These are phyloP conservation scores for Marchantia paleacea DNA, from an alignment of 225 moss, liverwort and hornwort genomes.

Conservation along the genomic window DNA sequence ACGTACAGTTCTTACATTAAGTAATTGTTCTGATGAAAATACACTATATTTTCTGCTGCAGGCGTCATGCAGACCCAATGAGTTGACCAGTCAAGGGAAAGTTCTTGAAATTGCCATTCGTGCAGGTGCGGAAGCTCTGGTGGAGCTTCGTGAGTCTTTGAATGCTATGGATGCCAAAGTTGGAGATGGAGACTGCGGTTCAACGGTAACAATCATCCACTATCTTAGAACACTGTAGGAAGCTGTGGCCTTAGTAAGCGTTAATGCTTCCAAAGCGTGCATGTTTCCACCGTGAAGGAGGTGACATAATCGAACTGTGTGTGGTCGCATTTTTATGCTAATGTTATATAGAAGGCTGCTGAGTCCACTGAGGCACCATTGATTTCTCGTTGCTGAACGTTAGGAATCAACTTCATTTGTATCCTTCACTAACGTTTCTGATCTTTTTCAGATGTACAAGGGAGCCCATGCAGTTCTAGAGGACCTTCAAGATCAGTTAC, in stretches of 20 bases:
- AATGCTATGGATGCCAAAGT: slow-evolving; percentile 84
- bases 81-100: slow-evolving; percentile 69
- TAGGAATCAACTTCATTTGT: background rate
- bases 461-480: slow-evolving; percentile 75
- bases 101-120: slow-evolving; percentile 74
- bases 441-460: slow-evolving; percentile 62
- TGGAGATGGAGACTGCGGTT: slow-evolving; percentile 98
- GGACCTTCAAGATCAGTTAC: slow-evolving; percentile 73
- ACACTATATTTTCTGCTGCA: slow-evolving; percentile 39
- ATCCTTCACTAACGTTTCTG: background rate
- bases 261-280: too few relatives aligned
- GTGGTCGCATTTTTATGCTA: background rate
- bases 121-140: slow-evolving; percentile 79
- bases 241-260: background rate
- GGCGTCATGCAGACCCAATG: slow-evolving; percentile 73
- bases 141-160: slow-evolving; percentile 56
- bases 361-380: background rate
- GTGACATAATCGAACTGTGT: background rate
- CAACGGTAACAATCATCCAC: slow-evolving; percentile 53
- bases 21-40: slow-evolving; percentile 8
- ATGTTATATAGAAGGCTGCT: background rate
- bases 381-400: background rate
- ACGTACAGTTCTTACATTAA: background rate
- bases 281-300: background rate
- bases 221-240: background rate